Base-by-base conservation (phyloP, 2,329 filamentous ascomycete genomes). In the Phialophora expanda region DNA sequence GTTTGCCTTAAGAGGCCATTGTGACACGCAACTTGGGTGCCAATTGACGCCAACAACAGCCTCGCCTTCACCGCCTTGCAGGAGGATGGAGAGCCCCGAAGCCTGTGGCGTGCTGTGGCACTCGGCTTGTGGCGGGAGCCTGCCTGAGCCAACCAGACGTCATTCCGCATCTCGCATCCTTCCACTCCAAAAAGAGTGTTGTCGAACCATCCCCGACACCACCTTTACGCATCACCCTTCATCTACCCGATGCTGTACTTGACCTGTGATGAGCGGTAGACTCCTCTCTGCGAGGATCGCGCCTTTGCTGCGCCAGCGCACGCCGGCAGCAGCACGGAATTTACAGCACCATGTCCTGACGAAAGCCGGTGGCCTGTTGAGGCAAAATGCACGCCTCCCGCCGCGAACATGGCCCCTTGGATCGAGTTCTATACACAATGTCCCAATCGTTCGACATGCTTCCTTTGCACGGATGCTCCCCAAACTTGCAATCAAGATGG, bases 401-500 rank as follows among this genome's bases (percentile, higher is more conserved):
- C 85, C 75, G 82, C 86, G 74, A 81, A 86, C 76, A 83, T 95
- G 91, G 89, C 89, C 91, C n/a, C 83, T 89, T 12, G 90, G 90
- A 44, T 80, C 84, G 58, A 95, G 92, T 74, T 86, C 89, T 24
- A 92, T 97, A 72, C 93, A 97, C 78, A 96, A 97, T 82, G 79
- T 89, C 24, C 85, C 86, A 60, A 85, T 85, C 17, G 84, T 88
- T 50, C 83, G 88, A 60, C 84, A 84, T 61, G 86, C 89, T 56
- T 89, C 87, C n/a, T 90, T 90, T 74, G 83, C 83, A n/a, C 81
- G 88, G 53, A 82, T 84, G 12, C 81, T 99, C 34, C 96, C 96
- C 1, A 94, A 92, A 76, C 84, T 99, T 58, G 88, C 95, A n/a
- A 80, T 95, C 75, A 99, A 97, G 81, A 90, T 99, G 72, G 85